phyloP scores from a whole-genome alignment of 192 early-diverging fungal genomes.

The Phlyctochytrium bullatum region DNA sequence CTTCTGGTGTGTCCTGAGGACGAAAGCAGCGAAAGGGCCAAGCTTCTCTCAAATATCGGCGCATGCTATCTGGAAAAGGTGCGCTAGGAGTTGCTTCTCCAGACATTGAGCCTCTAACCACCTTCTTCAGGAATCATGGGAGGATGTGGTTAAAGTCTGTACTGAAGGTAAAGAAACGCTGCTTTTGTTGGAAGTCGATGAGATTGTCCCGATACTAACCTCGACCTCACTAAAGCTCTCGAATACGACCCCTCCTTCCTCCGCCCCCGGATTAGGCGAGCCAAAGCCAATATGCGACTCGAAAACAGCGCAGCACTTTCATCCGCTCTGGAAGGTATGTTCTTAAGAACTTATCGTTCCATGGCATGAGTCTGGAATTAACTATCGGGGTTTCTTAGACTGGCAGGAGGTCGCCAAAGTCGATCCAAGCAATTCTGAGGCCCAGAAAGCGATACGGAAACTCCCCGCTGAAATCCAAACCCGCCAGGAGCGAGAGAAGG shows the following conservation, averaged over 20 bases:
- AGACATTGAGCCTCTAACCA: background rate
- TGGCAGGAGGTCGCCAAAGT: background rate
- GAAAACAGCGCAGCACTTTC: background rate
- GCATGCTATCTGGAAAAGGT: background rate
- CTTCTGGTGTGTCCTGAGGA: background rate
- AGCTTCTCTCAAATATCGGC: background rate
- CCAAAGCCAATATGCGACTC: conserved; percentile 1
- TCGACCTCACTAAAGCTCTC: background rate
- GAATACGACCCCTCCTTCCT: background rate
- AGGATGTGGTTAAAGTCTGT: background rate
- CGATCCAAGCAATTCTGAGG: background rate
- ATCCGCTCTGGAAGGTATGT: background rate
- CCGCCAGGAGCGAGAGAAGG: background rate
- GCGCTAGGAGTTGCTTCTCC: background rate
- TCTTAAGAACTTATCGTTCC: too few relatives aligned
- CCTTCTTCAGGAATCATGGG: background rate
- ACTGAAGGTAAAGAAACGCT: background rate
- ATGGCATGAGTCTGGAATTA: too few relatives aligned
- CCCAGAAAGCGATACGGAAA: background rate
- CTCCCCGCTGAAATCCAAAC: background rate
- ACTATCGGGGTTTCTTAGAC: too few relatives aligned
- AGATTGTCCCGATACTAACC: too few relatives aligned
- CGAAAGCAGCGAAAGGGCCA: background rate
- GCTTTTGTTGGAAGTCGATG: too few relatives aligned
- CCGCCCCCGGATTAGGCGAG: background rate